Conservation (phyloP, 2,329 filamentous ascomycete species). For the Nigrospora osmanthi region DNA sequence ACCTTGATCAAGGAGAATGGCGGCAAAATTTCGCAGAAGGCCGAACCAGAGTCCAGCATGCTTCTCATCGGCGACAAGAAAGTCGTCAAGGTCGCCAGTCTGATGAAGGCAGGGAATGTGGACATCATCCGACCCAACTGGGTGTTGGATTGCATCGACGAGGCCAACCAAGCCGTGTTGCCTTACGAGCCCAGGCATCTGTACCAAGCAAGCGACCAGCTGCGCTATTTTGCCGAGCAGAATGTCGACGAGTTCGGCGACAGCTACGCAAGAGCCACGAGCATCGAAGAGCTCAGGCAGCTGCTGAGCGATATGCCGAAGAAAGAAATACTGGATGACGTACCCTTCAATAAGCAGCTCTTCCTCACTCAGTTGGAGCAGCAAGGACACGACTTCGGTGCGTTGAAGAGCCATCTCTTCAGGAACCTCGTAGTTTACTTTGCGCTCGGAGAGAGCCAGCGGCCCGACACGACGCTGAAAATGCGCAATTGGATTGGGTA, state of each 20-base stretch:
- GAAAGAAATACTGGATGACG: slow-evolving; percentile 25
- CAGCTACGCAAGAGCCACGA: slow-evolving; percentile 69
- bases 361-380: slow-evolving; percentile 50
- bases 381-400: slow-evolving; percentile 44
- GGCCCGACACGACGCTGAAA: slow-evolving; percentile 28
- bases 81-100: slow-evolving; percentile 72
- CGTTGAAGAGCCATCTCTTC: slow-evolving; percentile 46
- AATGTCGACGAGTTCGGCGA: slow-evolving; percentile 76
- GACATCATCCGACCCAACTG: slow-evolving; percentile 75
- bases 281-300: slow-evolving; percentile 51
- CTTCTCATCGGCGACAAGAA: slow-evolving; percentile 74
- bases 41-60: slow-evolving; percentile 52
- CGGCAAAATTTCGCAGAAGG: slow-evolving; percentile 69
- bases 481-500: slow-evolving; percentile 57
- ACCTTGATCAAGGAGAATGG: slow-evolving; percentile 75
- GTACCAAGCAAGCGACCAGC: slow-evolving; percentile 56
- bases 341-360: slow-evolving; percentile 31
- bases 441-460: slow-evolving; percentile 17
- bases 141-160: slow-evolving; percentile 74
- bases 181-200: slow-evolving; percentile 58
- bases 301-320: slow-evolving; percentile 44
- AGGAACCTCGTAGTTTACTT: slow-evolving; percentile 35
- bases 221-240: slow-evolving; percentile 43
- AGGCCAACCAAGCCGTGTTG: slow-evolving; percentile 52
- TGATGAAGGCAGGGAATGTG: slow-evolving; percentile 63